These are phyloP conservation scores for Aspergillus asperescens DNA, from an alignment of 495 filamentous ascomycete species.

Conservation along the genomic window DNA sequence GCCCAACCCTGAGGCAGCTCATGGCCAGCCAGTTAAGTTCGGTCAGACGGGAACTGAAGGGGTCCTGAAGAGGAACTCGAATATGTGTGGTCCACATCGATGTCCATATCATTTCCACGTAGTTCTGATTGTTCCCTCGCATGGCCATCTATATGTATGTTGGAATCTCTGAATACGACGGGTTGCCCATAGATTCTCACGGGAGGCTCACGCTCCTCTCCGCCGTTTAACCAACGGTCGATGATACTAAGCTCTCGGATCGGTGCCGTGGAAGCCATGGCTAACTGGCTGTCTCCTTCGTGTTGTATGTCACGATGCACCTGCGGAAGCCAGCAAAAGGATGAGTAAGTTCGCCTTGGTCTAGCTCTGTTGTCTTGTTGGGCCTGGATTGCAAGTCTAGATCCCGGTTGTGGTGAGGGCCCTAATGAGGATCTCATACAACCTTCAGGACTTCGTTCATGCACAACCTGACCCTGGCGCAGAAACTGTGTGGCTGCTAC, in stretches of 20 bases:
- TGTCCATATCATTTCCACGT: not conserved
- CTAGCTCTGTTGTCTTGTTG: no score
- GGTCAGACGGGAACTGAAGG: not conserved
- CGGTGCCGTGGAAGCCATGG: not conserved
- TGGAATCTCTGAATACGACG: not conserved
- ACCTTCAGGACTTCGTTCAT: not conserved
- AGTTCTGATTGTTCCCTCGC: not conserved
- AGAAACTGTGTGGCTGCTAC: not conserved
- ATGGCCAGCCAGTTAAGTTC: not conserved
- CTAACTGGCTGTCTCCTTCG: not conserved
- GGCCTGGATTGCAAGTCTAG: not conserved
- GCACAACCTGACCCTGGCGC: not conserved
- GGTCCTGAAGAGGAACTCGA: not conserved
- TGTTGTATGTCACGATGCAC: not conserved
- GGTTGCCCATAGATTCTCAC: slow-evolving; percentile 5
- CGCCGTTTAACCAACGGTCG: no score
- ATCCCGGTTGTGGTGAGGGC: not conserved
- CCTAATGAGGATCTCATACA: not conserved
- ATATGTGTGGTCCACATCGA: not conserved
- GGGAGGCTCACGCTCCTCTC: not conserved
- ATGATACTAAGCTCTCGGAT: not conserved
- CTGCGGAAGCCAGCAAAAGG: not conserved
- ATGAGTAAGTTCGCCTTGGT: not conserved
- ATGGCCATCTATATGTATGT: not conserved
- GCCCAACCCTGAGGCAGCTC: no score